Conservation (phyloP, 2,329 filamentous ascomycete genomes). For the Aspergillus brasiliensis region DNA sequence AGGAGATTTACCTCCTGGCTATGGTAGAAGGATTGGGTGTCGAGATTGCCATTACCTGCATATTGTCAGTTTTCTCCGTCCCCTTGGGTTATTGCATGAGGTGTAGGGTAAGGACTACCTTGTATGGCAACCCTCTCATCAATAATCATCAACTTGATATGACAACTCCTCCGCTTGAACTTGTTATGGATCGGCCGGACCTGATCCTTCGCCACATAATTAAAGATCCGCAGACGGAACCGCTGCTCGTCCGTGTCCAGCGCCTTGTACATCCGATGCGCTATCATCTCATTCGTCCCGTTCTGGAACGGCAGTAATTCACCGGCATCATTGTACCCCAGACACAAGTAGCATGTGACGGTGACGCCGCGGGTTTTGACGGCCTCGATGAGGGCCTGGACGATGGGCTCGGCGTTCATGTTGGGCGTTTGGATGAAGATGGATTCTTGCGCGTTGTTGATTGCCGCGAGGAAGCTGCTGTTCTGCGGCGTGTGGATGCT, state of each 20-base stretch:
- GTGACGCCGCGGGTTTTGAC: constrained; percentile 64
- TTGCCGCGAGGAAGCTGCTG: constrained; percentile 69
- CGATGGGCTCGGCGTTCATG: constrained; percentile 69
- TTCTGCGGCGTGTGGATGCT: constrained; percentile 71
- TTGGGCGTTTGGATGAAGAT: constrained; percentile 82
- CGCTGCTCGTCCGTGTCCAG: constrained; percentile 57
- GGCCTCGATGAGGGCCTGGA: constrained; percentile 65
- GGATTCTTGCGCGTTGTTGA: constrained; percentile 62
- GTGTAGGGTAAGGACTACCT: constrained; percentile 36
- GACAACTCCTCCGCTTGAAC: constrained; percentile 68
- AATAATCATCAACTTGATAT: constrained; percentile 76
- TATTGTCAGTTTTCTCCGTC: neutral
- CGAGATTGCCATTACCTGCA: constrained; percentile 70
- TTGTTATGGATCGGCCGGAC: constrained; percentile 65
- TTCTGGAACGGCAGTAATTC: constrained; percentile 76
- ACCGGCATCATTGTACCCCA: constrained; percentile 78
- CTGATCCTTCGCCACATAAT: constrained; percentile 76
- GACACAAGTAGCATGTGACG: constrained; percentile 70
- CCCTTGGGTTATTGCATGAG: neutral
- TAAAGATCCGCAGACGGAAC: constrained; percentile 61
- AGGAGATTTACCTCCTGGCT: constrained; percentile 77
- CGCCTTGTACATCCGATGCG: constrained; percentile 59
- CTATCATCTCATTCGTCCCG: constrained; percentile 73
- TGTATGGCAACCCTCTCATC: constrained; percentile 70
- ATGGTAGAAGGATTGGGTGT: constrained; percentile 79